Base-by-base conservation (phyloP, 768 basidiomycete species). In the Psilocybe cubensis region DNA sequence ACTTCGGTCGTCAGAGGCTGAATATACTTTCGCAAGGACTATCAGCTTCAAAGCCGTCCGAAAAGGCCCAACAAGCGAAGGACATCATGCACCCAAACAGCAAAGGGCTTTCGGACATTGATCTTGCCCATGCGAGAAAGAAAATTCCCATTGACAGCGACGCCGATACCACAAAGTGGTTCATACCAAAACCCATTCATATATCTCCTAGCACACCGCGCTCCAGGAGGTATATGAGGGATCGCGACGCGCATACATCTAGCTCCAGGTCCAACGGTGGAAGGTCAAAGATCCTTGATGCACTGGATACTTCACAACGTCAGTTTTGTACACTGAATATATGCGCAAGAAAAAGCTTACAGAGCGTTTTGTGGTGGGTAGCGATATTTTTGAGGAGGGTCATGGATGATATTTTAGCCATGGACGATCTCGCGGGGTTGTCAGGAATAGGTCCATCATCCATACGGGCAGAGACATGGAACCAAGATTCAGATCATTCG, bases 1-100 rank as follows among this genome's bases (percentile, higher is more conserved):
- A 84, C 59, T 91, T 91, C 62, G 80, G 84, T 29, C 80, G 79
- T 53, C 83, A 85, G 61, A 79, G 83, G 24, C 76, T 89, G 29
- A 73, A 85, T 59, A 71, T 87, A 56, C 66, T 83, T 10, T 74
- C 80, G 2, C 75, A 76, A 57, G 76, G 79, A 3, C 66, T 81
- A 8, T 57, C 66, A 17, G 47, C 61, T 12, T 63, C 60, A 18
- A 57, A 40, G 33, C 23, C 55, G 23, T 38, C 58, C 3, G 57
- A 59, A 38, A 58, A 28, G 17, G 38, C 44, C 10, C 25, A 46
- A 5, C 18, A 38, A 20, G 44, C 25, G 18, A 17, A 43, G 17
- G 33, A 4, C 14, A 51, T 52, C 28, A 18, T 28, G n/a, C n/a
- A n/a, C n/a, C n/a, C 40, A 17, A 9, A 21, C 4, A 56, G 50